Evolutionary conservation across 768 basidiomycete species (phyloP), one percentile per base, ranked within the genome.

Genomic region (Lactifluus pinguis): DNA sequence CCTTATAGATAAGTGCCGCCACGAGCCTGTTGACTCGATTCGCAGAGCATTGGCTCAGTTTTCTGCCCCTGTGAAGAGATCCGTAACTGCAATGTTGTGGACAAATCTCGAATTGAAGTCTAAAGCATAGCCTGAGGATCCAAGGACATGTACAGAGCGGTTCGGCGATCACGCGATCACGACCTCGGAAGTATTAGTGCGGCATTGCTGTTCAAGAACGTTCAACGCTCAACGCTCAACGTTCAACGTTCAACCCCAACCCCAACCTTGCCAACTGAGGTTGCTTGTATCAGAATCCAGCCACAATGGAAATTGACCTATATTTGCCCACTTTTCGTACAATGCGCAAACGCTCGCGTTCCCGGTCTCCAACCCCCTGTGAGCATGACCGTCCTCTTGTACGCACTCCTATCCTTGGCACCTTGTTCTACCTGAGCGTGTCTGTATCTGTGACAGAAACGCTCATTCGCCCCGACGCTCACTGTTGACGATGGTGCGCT

Each of bases 271-370:
- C 6, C 41, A 17, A n/a, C 51, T 17, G 38, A 32, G 21, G 30
- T 36, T 19, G 41, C 17, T 7, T 34, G 32, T 38, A 11, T 10
- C 38, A 10, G 38, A 38, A 10, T 38, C 38, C 36, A 25, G 25
- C 25, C 32, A 34, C 10, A n/a, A 83, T 87, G 81, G 82, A 85
- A 66, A 68, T 84, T 57, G 80, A 83, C 73, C 77, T 80, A 71
- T 78, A 79, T 39, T 75, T 80, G 17, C 72, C 76, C 34, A 67
- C 75, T n/a, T 75, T 78, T 65, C 74, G 73, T 65, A 68, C 68
- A 44, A 69, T 57, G 30, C 62, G 61, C 30, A 63, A 63, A 56
- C 54, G 56, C 52, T 57, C 69, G 53, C 76, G 73, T 61, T 68
- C 75, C n/a, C 64, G 64, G 53, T 69, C 74, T 14, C 60, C 66